Percentiles rank a stretch among this genome's conserved stretches.
Conservation (phyloP, 345 rosid species). For the Aegle marmelos region DNA sequence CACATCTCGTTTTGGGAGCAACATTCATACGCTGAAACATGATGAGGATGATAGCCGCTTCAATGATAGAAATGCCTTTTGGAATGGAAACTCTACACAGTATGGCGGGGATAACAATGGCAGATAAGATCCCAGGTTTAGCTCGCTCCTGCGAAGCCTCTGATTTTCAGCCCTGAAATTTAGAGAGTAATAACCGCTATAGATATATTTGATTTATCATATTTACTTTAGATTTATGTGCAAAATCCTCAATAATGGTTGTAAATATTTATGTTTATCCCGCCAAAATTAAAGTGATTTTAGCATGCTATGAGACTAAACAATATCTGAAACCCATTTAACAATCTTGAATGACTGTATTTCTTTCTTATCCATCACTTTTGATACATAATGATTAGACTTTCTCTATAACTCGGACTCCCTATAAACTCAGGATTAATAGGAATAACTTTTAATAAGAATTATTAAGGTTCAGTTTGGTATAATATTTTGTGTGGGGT, state of each 20-base stretch:
- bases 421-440: too few relatives aligned
- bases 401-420: too few relatives aligned
- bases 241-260: background rate
- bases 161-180: background rate
- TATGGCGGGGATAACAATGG: slow-evolving; percentile 56
- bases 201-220: too few relatives aligned
- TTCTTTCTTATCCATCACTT: too few relatives aligned
- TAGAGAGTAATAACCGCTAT: background rate
- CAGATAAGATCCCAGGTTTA: slow-evolving; percentile 17
- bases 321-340: too few relatives aligned
- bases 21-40: slow-evolving; percentile 72
- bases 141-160: background rate
- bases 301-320: too few relatives aligned
- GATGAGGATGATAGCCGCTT: slow-evolving; percentile 66
- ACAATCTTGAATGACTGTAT: too few relatives aligned
- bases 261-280: background rate
- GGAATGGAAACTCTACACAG: slow-evolving; percentile 94
- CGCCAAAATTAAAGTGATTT: too few relatives aligned
- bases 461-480: too few relatives aligned
- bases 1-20: slow-evolving; percentile 56
- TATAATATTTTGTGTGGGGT: fast-evolving
- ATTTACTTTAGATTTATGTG: background rate
- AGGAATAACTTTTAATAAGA: too few relatives aligned
- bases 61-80: slow-evolving; percentile 61
- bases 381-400: too few relatives aligned